Conservation (phyloP, 1,139 yeast genomes). For the Yamadazyma atlantica region DNA sequence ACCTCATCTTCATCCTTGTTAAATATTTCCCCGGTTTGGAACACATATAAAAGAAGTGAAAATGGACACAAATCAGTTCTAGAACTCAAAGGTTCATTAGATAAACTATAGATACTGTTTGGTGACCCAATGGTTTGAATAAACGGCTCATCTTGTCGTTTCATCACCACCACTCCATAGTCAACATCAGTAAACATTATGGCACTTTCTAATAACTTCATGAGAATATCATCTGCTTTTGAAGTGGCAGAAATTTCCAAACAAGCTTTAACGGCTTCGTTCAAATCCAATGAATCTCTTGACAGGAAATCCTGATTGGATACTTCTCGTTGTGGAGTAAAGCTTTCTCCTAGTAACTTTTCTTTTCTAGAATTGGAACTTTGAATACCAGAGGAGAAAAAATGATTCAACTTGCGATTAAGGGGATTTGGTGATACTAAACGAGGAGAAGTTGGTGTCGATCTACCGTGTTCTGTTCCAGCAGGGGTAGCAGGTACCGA, state of each 20-base stretch:
- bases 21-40: slow-evolving; percentile 38
- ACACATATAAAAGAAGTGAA: slow-evolving; percentile 38
- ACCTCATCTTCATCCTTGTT: slow-evolving; percentile 38
- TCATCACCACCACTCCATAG: slow-evolving; percentile 44
- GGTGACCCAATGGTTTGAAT: slow-evolving; percentile 47
- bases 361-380: slow-evolving; percentile 2
- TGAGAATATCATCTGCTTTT: slow-evolving; percentile 37
- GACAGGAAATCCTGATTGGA: not conserved
- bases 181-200: slow-evolving; percentile 44
- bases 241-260: slow-evolving; percentile 50
- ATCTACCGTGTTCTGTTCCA: not conserved
- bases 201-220: slow-evolving; percentile 41
- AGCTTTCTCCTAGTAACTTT: slow-evolving; percentile 1
- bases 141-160: slow-evolving; percentile 34
- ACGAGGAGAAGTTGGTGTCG: slow-evolving; percentile 1
- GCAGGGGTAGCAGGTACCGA: not conserved
- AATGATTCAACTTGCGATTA: slow-evolving; percentile 8
- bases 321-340: slow-evolving; percentile 2
- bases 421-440: slow-evolving; percentile 10
- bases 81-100: slow-evolving; percentile 40
- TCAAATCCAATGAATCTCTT: slow-evolving; percentile 16
- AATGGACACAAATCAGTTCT: slow-evolving; percentile 48
- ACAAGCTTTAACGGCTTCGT: slow-evolving; percentile 43
- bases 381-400: slow-evolving; percentile 6
- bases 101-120: slow-evolving; percentile 34